Base-by-base conservation (phyloP, 2,329 filamentous ascomycete species). In the Aureobasidium vineae region DNA sequence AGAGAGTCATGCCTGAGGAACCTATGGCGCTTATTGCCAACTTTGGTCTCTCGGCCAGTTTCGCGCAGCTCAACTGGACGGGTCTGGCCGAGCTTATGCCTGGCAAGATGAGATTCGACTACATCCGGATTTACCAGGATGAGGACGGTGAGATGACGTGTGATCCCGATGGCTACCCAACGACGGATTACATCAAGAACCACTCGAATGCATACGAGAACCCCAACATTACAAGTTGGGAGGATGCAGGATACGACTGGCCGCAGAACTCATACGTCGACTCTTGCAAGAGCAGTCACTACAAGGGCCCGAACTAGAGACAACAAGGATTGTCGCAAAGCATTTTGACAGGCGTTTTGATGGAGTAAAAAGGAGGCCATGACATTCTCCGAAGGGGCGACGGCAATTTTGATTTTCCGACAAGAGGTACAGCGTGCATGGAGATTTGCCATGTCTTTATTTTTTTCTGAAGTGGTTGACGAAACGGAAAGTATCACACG, bases 121-220 rank as follows among this genome's bases (percentile, higher is more conserved):
- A 90, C 73, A 81, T 91, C 64, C 84, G 88, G 16, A 88, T 90
- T 60, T 90, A 90, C 72, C 88, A 90, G 74, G 84, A 88, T 68
- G 81, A 83, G 16, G 82, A 84, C 63, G 79, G 81, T 15, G 80
- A 83, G 71, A 66, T 76, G 59, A 89, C 87, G 19, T 91, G 88
- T 75, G 88, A 91, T 76, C 88, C 88, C 2, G 79, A 80, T 0
- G 87, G 84, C 0, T 90, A 87, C 72, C 83, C 84, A 65, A 91
- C 88, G 0, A 90, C 88, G 0, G 73, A 81, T 1, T 91, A 91
- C 74, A 91, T 91, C 73, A 78, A 78, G 57, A 77, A 82, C 1
- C 88, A 91, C 72, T 80, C 81, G 1, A 80, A 83, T 66, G 82
- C 86, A 2, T 91, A 90, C 72, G 77, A 78, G 65, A 89, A 90